These are phyloP conservation scores for Starmerella vaccinii DNA, from an alignment of 805 yeast species.

Conservation along the genomic window DNA sequence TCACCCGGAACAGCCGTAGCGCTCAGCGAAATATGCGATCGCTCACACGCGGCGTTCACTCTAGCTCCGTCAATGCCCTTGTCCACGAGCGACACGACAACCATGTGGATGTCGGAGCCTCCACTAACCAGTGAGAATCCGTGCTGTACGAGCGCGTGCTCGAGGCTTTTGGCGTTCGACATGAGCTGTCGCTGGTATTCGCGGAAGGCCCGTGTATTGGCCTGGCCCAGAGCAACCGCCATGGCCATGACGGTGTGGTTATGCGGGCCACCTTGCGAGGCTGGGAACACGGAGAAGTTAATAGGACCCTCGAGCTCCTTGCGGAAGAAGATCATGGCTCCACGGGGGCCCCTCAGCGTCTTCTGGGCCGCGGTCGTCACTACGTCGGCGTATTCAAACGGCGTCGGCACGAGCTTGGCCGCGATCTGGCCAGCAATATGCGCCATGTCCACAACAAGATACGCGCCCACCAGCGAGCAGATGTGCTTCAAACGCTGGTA, in stretches of 20 bases:
- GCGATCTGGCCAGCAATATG: slow-evolving; percentile 94
- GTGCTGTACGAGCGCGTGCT: slow-evolving; percentile 52
- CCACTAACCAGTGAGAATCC: slow-evolving; percentile 80
- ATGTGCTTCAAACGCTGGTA: slow-evolving; percentile 90
- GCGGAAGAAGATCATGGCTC: slow-evolving; percentile 98
- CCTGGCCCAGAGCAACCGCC: slow-evolving; percentile 94
- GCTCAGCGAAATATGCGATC: slow-evolving; percentile 87
- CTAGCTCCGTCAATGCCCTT: slow-evolving; percentile 93
- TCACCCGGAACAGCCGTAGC: slow-evolving; percentile 98
- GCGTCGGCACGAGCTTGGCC: slow-evolving; percentile 89
- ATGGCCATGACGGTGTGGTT: slow-evolving; percentile 96
- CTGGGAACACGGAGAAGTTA: slow-evolving; percentile 98
- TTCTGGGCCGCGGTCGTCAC: slow-evolving; percentile 98
- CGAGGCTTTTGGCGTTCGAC: slow-evolving; percentile 76
- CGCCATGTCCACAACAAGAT: slow-evolving; percentile 94
- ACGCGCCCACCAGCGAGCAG: slow-evolving; percentile 93
- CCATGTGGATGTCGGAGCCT: slow-evolving; percentile 97
- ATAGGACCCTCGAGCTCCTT: slow-evolving; percentile 89
- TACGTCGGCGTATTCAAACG: slow-evolving; percentile 92
- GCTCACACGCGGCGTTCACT: slow-evolving; percentile 88
- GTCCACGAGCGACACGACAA: slow-evolving; percentile 66
- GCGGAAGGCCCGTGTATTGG: slow-evolving; percentile 78
- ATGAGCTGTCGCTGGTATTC: slow-evolving; percentile 81
- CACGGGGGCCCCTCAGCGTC: slow-evolving; percentile 98
- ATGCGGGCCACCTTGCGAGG: slow-evolving; percentile 99